Evolutionary conservation across 192 early-diverging fungal species (phyloP).

Genomic region (Gonapodya sp.): DNA sequence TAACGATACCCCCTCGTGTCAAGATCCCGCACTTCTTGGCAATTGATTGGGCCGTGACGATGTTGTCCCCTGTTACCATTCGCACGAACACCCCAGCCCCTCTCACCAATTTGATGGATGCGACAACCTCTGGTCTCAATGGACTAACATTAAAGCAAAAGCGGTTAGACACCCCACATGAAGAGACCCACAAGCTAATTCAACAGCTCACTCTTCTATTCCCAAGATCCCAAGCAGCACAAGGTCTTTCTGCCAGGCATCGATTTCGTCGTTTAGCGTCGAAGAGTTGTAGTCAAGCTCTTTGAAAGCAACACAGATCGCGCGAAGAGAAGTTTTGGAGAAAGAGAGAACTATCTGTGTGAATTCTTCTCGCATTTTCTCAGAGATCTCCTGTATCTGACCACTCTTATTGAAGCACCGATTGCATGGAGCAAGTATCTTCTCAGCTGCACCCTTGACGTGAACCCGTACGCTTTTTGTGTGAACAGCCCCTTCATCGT

Average conservation of each 20-base stretch:
- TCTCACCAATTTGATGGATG: conserved; percentile 75
- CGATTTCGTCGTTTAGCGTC: too few relatives aligned
- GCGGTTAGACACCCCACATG: too few relatives aligned
- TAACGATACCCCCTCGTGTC: conserved; percentile 63
- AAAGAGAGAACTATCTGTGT: too few relatives aligned
- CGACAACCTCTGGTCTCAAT: conserved; percentile 82
- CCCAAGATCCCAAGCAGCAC: conserved; percentile 59
- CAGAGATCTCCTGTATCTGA: too few relatives aligned
- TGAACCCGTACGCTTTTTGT: conserved; percentile 33
- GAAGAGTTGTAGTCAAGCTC: too few relatives aligned
- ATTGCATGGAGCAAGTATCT: too few relatives aligned
- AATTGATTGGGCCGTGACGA: conserved; percentile 86
- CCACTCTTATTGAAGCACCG: too few relatives aligned
- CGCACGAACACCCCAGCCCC: conserved; percentile 89
- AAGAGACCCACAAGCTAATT: too few relatives aligned
- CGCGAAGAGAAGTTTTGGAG: too few relatives aligned
- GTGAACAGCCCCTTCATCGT: neutral
- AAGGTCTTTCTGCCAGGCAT: neutral
- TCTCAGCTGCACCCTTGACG: conserved; percentile 76
- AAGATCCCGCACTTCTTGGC: conserved; percentile 89
- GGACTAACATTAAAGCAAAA: too few relatives aligned
- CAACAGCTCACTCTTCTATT: conserved; percentile 72
- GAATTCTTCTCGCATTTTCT: too few relatives aligned
- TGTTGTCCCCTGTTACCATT: conserved; percentile 99
- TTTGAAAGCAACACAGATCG: too few relatives aligned